Evolutionary conservation across 2,329 filamentous ascomycete genomes (phyloP), one percentile per base, ranked within the genome.

Genomic region (Hypomyces rosellus): DNA sequence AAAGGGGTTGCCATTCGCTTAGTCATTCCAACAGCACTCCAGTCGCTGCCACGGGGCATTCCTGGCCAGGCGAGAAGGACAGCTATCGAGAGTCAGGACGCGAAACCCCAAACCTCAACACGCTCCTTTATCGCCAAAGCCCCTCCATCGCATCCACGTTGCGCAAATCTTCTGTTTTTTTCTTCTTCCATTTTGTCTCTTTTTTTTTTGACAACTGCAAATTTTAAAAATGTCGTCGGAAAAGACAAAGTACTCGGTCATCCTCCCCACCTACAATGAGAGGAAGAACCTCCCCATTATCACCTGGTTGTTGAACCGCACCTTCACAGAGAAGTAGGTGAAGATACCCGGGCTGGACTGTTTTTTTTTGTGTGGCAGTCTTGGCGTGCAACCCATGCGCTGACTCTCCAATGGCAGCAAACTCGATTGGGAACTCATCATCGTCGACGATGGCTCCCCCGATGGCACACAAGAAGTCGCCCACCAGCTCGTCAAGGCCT

Each of bases 221-320:
- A 38, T 9, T 15, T 14, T 6, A 20, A 59, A 59, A 61, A 81
- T 81, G 78, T 74, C 76, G 51, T 66, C 72, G 48, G 60, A 61
- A 47, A 75, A 73, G 62, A 64, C 93, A 78, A 95, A 92, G 74
- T 99, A 96, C 80, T 96, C 92, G 59, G 86, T 99, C 67, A 92
- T 99, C 66, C 83, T 99, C 58, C 93, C 93, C 51, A 99, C 93
- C 55, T 99, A 96, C 82, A 97, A 99, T 71, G 93, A 99, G 81
- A 89, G 93, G 67, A 85, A 84, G 70, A 99, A 99, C 74, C 83
- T 99, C 59, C 93, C 93, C 63, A 93, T 99, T 69, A 89, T 97
- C 67, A 82, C 86, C 64, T 97, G 90, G 89, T 76, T 99, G 69
- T 80, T 99, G 59, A 88, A 95, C 74, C 86, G 85, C 69, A 96